These are phyloP conservation scores for Chlorociboria aeruginascens DNA, from an alignment of 495 filamentous ascomycete genomes.

Conservation along the genomic window DNA sequence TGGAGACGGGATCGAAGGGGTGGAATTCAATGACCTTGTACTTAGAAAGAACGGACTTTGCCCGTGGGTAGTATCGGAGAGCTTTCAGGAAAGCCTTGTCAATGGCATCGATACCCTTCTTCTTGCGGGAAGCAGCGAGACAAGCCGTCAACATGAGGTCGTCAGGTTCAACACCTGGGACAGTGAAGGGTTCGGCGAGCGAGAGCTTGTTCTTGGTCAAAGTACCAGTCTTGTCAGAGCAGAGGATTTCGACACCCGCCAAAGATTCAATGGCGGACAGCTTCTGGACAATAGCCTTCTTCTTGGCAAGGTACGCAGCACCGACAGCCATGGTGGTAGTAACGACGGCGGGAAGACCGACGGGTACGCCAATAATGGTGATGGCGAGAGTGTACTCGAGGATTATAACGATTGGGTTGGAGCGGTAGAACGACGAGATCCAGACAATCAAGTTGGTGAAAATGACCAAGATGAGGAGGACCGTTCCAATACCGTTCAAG, in stretches of 20 bases:
- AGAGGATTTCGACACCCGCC: conserved; percentile 90
- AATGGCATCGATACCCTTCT: conserved; percentile 90
- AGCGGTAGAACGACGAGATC: conserved; percentile 79
- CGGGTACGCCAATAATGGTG: conserved; percentile 87
- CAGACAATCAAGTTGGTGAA: conserved; percentile 72
- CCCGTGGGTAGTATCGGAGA: conserved; percentile 64
- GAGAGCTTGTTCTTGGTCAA: conserved; percentile 89
- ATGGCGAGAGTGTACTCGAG: conserved; percentile 78
- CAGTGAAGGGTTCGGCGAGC: conserved; percentile 71
- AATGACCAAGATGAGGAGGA: conserved; percentile 70
- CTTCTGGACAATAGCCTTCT: conserved; percentile 95
- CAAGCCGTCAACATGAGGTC: conserved; percentile 88
- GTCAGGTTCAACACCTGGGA: conserved; percentile 63
- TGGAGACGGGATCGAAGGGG: conserved; percentile 89
- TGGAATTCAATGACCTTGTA: conserved; percentile 72
- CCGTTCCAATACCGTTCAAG: conserved; percentile 73
- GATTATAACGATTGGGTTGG: conserved; percentile 60
- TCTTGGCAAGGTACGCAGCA: conserved; percentile 85
- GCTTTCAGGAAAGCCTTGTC: conserved; percentile 89
- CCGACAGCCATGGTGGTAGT: conserved; percentile 96
- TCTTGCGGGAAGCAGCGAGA: conserved; percentile 83
- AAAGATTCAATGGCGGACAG: conserved; percentile 89
- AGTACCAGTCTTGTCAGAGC: conserved; percentile 94
- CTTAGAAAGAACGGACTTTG: conserved; percentile 60
- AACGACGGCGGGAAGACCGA: conserved; percentile 91